Conservation (phyloP, 345 rosid species). For the Citropsis articulata region DNA sequence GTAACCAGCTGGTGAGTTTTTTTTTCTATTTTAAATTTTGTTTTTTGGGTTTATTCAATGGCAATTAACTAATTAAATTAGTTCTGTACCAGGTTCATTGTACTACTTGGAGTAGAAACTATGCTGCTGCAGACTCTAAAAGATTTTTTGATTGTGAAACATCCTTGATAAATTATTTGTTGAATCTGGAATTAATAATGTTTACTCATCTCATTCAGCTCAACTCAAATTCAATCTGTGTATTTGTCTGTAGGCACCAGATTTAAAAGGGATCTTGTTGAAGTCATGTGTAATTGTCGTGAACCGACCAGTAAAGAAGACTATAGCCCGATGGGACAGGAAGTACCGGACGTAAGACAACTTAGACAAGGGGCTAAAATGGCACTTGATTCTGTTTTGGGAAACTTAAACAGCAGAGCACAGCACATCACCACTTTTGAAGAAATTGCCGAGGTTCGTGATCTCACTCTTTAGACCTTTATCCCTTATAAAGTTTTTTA, state of each 20-base stretch:
- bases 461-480: background rate
- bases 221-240: background rate
- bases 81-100: background rate
- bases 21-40: too few relatives aligned
- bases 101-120: slow-evolving; percentile 28
- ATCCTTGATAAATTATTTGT: background rate
- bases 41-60: too few relatives aligned
- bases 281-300: slow-evolving; percentile 32
- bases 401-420: slow-evolving; percentile 44
- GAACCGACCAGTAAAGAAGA: too few relatives aligned
- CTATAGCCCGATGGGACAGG: slow-evolving; percentile 26
- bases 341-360: slow-evolving; percentile 45
- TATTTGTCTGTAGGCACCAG: slow-evolving; percentile 36
- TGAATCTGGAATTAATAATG: too few relatives aligned
- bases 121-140: slow-evolving; percentile 61
- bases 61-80: too few relatives aligned
- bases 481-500: too few relatives aligned
- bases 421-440: slow-evolving; percentile 48
- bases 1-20: too few relatives aligned
- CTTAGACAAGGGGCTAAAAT: slow-evolving; percentile 48
- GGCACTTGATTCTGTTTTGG: slow-evolving; percentile 51
- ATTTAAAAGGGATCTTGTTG: slow-evolving; percentile 45
- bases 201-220: too few relatives aligned
- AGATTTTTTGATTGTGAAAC: background rate
- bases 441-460: slow-evolving; percentile 26